These are phyloP conservation scores for Incumbomyces lentus DNA, from an alignment of 2,329 filamentous ascomycete genomes.

Conservation along the genomic window DNA sequence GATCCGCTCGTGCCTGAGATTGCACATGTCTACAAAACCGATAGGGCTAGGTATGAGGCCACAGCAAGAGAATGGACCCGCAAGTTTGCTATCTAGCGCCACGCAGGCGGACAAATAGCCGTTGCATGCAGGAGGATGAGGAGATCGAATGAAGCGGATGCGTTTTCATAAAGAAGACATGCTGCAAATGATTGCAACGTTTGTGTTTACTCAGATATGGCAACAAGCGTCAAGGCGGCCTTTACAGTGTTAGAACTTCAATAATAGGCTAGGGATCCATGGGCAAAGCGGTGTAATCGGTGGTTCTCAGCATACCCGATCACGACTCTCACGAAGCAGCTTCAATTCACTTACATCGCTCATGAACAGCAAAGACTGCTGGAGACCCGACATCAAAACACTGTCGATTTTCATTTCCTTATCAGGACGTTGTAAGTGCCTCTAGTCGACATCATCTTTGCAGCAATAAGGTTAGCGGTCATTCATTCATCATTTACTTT, in stretches of 20 bases:
- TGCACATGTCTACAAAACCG: constrained; percentile 99
- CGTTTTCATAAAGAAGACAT: constrained; percentile 7
- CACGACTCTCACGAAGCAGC: constrained; percentile 7
- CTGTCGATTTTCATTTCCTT: too few species aligned
- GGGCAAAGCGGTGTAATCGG: constrained; percentile 3
- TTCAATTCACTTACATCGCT: neutral
- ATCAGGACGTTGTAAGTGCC: too few species aligned
- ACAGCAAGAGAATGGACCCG: constrained; percentile 97
- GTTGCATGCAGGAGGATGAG: too few species aligned
- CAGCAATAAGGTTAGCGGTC: too few species aligned
- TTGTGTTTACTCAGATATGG: neutral
- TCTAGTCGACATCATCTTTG: too few species aligned
- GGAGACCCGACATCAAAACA: too few species aligned
- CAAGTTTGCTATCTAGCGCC: constrained; percentile 84
- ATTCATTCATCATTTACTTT: too few species aligned
- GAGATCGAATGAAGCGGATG: too few species aligned
- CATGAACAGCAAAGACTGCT: neutral
- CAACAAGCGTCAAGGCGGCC: neutral
- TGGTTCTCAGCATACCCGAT: constrained; percentile 4
- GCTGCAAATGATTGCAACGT: neutral
- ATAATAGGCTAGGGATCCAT: neutral
- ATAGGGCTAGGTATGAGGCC: constrained; percentile 88
- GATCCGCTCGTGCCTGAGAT: constrained; percentile 98
- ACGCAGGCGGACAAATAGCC: neutral
- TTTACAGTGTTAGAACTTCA: neutral